Base-by-base conservation (phyloP, 306 rosid species). In the Glycyrrhiza uralensis region DNA sequence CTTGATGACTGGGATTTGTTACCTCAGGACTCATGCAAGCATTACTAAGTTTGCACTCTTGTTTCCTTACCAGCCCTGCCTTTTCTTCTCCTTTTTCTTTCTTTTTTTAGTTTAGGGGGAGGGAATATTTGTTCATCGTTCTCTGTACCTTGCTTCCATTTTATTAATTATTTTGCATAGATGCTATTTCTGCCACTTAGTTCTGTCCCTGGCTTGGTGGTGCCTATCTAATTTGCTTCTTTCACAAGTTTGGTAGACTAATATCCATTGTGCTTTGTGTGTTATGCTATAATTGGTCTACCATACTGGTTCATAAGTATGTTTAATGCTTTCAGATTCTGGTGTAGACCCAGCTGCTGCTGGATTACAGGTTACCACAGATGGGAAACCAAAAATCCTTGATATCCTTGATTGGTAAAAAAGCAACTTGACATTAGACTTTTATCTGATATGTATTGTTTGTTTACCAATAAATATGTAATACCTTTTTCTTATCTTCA, bases 311-410 rank as follows among this genome's bases (percentile, higher is more conserved):
- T 65, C 52, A 32, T 47, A 20, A 57, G 22, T 66, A 22, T 39
- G 15, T 64, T 71, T 47, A 73, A 41, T 45, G 54, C 38, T 82
- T 75, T 58, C 83, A 94, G 96, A 91, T 86, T 72, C 97, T 62
- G 99, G 99, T 17, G 97, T 91, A 70, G 99, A 94, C 64, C 99
- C 99, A 0, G 99, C 97, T 76, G 99, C 99, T 38, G 92, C 85
- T 32, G 99, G 99, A 82, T 85, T 94, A 69, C 97, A 91, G 80
- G 95, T 91, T 66, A 94, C 99, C 19, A 87, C 99, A 0, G 96
- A 94, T 38, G 99, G 99, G 76, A 91, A 94, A 86, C 95, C 95
- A 22, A 94, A 94, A 78, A 62, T 89, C 49, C 72, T 94, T 32
- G 99, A 94, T 72, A 79, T 94, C 30, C 80, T 94, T 80, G 97